Base-by-base conservation (phyloP, 495 filamentous ascomycete genomes). In the Parathielavia hyrcaniae region DNA sequence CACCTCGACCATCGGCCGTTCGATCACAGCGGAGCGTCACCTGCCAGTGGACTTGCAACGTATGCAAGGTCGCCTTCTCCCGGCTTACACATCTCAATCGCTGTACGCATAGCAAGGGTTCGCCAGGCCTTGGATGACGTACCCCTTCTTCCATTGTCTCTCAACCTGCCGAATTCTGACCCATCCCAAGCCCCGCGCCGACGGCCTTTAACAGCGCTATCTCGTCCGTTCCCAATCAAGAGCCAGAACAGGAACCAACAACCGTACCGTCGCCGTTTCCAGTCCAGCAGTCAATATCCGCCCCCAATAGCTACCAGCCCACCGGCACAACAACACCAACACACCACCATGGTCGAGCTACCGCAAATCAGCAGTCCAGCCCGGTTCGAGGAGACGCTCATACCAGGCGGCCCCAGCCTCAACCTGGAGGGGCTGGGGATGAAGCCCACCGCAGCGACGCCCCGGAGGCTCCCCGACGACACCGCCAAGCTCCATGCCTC, bases 121-220 rank as follows among this genome's bases (percentile, higher is more conserved):
- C 26, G 26, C 48, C 64, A 62, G 51, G 66, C 68, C 66, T 55
- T 66, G 48, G 48, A 66, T 64, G 65, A 68, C 66, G 66, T 68
- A 63, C 39, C 61, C 56, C 55, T 44, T 34, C 26, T 30, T 30
- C 3, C n/a, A n/a, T 58, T 57, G 36, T 41, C 2, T 44, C 32
- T 43, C 58, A 39, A 38, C 30, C 57, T 55, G 23, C 58, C 46
- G 49, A 43, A 40, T 53, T 51, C 48, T 49, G 40, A 58, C 53
- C 58, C 46, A 36, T 55, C 54, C 57, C 39, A 50, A 54, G 50
- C 54, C 58, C 54, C 57, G 41, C 52, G 43, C 35, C 56, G 51
- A 17, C 44, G 26, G 9, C 48, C 52, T 54, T 59, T 59, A 59
- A 59, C 61, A 56, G 47, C 32, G 22, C 38, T 46, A 35, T 44